phyloP scores from a whole-genome alignment of 257 asterid genomes.

The Handroanthus guayacan region DNA sequence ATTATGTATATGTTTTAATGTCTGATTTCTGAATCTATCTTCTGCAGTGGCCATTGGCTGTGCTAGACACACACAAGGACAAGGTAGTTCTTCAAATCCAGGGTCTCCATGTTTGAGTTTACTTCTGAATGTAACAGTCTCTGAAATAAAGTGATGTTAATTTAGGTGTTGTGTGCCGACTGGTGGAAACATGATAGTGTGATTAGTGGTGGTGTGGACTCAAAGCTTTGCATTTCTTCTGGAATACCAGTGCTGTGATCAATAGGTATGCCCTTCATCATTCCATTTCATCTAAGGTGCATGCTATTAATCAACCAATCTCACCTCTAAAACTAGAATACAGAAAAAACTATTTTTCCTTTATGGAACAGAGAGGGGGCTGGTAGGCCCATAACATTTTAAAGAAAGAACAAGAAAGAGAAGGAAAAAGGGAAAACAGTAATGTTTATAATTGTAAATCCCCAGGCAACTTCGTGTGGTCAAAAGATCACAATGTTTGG shows the following conservation, averaged over 20 bases:
- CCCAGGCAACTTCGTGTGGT: not conserved
- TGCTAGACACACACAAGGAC: slow-evolving; percentile 78
- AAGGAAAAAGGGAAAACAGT: not conserved
- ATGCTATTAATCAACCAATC: too few relatives aligned
- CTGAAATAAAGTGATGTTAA: slow-evolving; percentile 29
- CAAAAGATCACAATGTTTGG: not conserved
- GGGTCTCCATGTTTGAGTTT: not conserved
- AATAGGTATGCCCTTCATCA: slow-evolving; percentile 35
- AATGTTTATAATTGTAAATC: not conserved
- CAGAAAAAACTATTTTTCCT: not conserved
- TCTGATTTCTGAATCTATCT: slow-evolving; percentile 33
- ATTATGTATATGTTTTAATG: slow-evolving; percentile 18
- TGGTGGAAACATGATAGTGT: slow-evolving; percentile 91
- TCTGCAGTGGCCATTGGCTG: slow-evolving; percentile 91
- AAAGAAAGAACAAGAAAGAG: not conserved
- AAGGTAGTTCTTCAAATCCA: slow-evolving; percentile 63
- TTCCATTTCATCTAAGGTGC: not conserved
- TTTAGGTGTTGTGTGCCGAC: slow-evolving; percentile 86
- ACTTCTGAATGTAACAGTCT: slow-evolving; percentile 9
- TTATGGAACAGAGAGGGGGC: not conserved
- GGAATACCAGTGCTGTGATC: slow-evolving; percentile 67
- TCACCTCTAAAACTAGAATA: too few relatives aligned
- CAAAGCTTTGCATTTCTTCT: slow-evolving; percentile 83
- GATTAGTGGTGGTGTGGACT: slow-evolving; percentile 89
- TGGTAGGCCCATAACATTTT: not conserved